Evolutionary conservation across 2,329 filamentous ascomycete species (phyloP).

Genomic region (Neofusicoccum kwambonambiense): DNA sequence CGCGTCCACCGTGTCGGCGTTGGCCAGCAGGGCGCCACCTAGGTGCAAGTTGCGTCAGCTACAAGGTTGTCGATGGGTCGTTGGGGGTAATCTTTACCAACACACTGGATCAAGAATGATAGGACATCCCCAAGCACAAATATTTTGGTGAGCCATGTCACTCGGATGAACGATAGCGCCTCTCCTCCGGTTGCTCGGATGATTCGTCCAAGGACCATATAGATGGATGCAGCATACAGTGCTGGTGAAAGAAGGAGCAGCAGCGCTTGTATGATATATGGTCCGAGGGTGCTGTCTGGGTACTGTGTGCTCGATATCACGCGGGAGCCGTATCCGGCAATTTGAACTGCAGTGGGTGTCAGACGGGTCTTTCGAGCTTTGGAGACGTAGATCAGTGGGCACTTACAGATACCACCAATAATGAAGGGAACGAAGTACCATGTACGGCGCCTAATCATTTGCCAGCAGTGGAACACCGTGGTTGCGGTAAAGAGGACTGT

Average conservation of each 20-base stretch:
- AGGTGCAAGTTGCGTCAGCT: background rate
- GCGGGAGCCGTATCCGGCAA: conserved; percentile 51
- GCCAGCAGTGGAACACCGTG: conserved; percentile 38
- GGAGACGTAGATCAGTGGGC: no score
- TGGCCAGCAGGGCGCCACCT: background rate
- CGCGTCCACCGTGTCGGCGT: background rate
- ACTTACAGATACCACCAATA: conserved; percentile 50
- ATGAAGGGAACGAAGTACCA: conserved; percentile 55
- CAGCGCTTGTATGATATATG: conserved; percentile 46
- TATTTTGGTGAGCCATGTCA: conserved; percentile 39
- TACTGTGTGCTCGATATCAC: conserved; percentile 28
- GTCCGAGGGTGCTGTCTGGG: conserved; percentile 27
- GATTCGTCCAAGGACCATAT: conserved; percentile 45
- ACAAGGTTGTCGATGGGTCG: no score
- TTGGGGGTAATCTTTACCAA: background rate
- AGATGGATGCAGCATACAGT: conserved; percentile 47
- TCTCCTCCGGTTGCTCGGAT: conserved; percentile 37
- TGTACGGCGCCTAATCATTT: conserved; percentile 40
- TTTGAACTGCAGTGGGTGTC: conserved; percentile 43
- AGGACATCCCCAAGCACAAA: conserved; percentile 44
- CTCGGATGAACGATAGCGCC: conserved; percentile 33
- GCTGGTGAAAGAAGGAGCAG: conserved; percentile 48
- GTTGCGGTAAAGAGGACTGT: conserved; percentile 27
- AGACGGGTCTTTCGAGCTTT: background rate
- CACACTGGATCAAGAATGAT: conserved; percentile 41